Evolutionary conservation across 352 stramenopile species (phyloP).

Genomic region (Globisporangium spinosum): DNA sequence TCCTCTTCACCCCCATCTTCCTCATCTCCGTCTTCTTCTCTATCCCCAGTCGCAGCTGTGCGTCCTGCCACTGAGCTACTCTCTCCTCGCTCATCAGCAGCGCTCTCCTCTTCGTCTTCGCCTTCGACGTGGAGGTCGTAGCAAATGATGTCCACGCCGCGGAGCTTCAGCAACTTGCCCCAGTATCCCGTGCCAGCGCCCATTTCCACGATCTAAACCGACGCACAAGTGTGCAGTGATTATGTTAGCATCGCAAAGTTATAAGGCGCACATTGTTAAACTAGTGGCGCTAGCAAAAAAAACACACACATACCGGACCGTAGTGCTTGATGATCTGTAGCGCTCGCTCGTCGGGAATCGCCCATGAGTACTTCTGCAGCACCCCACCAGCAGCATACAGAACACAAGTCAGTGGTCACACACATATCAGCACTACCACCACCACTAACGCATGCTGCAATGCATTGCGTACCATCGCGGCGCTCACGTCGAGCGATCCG

Average conservation of each 20-base stretch:
- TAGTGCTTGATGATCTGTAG: constrained; percentile 91
- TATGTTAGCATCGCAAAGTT: not conserved
- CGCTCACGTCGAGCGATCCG: constrained; percentile 64
- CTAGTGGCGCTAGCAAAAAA: not conserved
- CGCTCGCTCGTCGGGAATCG: constrained; percentile 85
- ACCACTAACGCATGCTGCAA: not conserved
- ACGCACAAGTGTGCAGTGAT: not conserved
- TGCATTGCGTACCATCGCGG: constrained; percentile 61
- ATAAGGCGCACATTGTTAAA: not conserved
- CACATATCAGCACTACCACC: not conserved
- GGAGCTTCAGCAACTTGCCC: constrained; percentile 67
- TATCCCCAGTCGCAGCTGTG: constrained; percentile 26
- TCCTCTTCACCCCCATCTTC: constrained; percentile 25
- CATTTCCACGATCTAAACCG: constrained; percentile 83
- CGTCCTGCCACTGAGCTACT: constrained; percentile 19
- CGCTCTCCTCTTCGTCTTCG: constrained; percentile 35
- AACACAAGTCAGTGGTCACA: not conserved
- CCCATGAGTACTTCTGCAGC: constrained; percentile 89
- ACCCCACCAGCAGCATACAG: not conserved
- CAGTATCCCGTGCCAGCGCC: constrained; percentile 90
- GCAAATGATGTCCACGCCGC: constrained; percentile 79
- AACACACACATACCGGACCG: constrained; percentile 42
- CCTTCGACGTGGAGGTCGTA: constrained; percentile 83
- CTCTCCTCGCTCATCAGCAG: constrained; percentile 22
- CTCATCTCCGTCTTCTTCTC: constrained; percentile 25